Percentiles rank a stretch among this genome's conserved stretches.
Conservation (phyloP, 805 yeast species). For the Jamesozyma spencerorum region DNA sequence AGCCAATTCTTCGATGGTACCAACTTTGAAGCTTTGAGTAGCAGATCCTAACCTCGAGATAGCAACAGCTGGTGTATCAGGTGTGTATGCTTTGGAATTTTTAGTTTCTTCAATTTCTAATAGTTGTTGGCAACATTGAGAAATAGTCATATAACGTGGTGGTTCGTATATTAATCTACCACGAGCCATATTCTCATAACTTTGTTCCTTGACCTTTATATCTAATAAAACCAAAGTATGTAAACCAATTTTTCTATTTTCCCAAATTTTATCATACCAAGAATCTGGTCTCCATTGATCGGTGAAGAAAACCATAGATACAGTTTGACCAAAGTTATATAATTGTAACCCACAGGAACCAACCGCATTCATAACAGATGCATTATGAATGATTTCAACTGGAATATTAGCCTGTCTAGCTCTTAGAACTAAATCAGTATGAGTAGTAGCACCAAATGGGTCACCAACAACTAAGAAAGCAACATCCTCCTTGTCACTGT, state of each 20-base stretch:
- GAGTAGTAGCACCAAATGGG: constrained; percentile 97
- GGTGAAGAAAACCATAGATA: constrained; percentile 92
- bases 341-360: constrained; percentile 96
- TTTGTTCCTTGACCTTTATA: constrained; percentile 94
- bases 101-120: constrained; percentile 79
- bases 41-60: constrained; percentile 88
- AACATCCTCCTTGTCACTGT: constrained; percentile 72
- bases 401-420: constrained; percentile 77
- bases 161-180: constrained; percentile 92
- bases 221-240: constrained; percentile 85
- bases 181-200: constrained; percentile 85
- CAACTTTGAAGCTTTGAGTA: constrained; percentile 73
- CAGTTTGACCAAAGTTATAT: constrained; percentile 93
- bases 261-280: constrained; percentile 80
- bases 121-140: constrained; percentile 80
- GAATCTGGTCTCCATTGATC: constrained; percentile 95
- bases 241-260: constrained; percentile 81
- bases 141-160: constrained; percentile 90
- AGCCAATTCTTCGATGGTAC: constrained; percentile 65
- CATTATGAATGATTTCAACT: constrained; percentile 84
- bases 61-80: constrained; percentile 87
- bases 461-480: constrained; percentile 97
- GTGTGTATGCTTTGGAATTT: constrained; percentile 69
- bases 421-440: constrained; percentile 84
- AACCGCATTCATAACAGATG: constrained; percentile 95